These are phyloP conservation scores for Fusarium haematococcum DNA, from an alignment of 2,329 filamentous ascomycete species.

Conservation along the genomic window DNA sequence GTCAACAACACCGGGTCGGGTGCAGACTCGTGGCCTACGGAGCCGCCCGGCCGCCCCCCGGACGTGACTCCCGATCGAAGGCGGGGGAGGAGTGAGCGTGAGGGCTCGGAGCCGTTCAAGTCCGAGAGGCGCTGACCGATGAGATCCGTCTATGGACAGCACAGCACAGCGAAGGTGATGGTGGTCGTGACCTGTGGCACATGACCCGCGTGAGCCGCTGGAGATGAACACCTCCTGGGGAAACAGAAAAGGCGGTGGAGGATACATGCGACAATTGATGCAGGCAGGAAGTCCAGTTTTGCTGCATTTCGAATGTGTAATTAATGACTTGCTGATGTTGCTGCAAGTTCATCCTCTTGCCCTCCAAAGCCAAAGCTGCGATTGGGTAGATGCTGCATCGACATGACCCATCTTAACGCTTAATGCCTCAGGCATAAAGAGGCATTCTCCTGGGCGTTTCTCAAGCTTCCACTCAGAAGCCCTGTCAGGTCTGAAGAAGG, in stretches of 20 bases:
- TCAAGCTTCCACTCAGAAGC: constrained; percentile 1
- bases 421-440: constrained; percentile 27
- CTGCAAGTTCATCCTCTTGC: constrained; percentile 12
- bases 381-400: constrained; percentile 15
- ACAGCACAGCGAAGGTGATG: neutral
- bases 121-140: constrained; percentile 10
- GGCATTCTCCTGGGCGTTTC: neutral
- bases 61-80: neutral
- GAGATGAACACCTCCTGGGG: constrained; percentile 18
- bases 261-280: constrained; percentile 20
- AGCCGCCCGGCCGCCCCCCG: constrained; percentile 14
- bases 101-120: constrained; percentile 19
- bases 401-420: neutral
- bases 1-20: neutral
- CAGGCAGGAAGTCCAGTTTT: constrained; percentile 11
- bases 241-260: constrained; percentile 34
- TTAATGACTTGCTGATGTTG: constrained; percentile 9
- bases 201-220: constrained; percentile 37
- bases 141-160: constrained; percentile 2
- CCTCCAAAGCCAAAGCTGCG: constrained; percentile 12
- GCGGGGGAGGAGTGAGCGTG: constrained; percentile 12
- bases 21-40: neutral
- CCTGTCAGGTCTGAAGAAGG: constrained; percentile 20
- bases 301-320: constrained; percentile 11
- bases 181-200: constrained; percentile 20